Conservation (phyloP, 805 yeast genomes). For the Barnettozyma pratensis region DNA sequence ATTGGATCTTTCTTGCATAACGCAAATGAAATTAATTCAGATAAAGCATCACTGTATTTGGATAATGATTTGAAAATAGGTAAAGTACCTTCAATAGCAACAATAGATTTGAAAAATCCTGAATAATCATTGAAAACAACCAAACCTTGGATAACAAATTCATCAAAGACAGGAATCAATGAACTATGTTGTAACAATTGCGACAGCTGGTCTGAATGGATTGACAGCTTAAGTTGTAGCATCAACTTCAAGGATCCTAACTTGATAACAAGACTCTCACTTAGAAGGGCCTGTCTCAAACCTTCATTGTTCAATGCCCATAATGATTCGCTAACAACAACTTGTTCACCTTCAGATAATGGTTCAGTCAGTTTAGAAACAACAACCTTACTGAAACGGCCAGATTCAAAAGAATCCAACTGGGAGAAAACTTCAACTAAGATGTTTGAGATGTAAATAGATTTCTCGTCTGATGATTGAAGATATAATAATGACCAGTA, state of each 20-base stretch:
- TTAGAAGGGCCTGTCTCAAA: slow-evolving; percentile 8
- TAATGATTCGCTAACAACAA: slow-evolving; percentile 26
- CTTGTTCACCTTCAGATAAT: slow-evolving; percentile 15
- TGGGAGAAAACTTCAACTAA: slow-evolving; percentile 34
- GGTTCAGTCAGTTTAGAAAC: background rate
- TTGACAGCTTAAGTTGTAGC: slow-evolving; percentile 12
- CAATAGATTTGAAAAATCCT: slow-evolving; percentile 5
- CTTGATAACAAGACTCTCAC: slow-evolving; percentile 6
- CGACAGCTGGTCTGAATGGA: slow-evolving; percentile 9
- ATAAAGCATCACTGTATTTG: background rate
- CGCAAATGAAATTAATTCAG: slow-evolving; percentile 11
- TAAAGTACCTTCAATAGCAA: slow-evolving; percentile 7
- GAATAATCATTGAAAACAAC: slow-evolving; percentile 15
- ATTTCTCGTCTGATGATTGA: slow-evolving; percentile 18
- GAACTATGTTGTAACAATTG: background rate
- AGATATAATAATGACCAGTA: slow-evolving; percentile 28
- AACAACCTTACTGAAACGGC: slow-evolving; percentile 13
- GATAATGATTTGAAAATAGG: slow-evolving; percentile 17
- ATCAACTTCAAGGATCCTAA: slow-evolving; percentile 11
- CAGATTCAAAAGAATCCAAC: slow-evolving; percentile 16
- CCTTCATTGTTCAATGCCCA: slow-evolving; percentile 17
- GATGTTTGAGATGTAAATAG: slow-evolving; percentile 26
- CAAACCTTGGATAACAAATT: slow-evolving; percentile 11
- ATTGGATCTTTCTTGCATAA: background rate
- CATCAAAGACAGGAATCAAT: slow-evolving; percentile 4